Percentiles rank a stretch among this genome's conserved stretches.
phyloP scores from a whole-genome alignment of 371 early-diverging fungal genomes.

The Phascolomyces articulosus region DNA sequence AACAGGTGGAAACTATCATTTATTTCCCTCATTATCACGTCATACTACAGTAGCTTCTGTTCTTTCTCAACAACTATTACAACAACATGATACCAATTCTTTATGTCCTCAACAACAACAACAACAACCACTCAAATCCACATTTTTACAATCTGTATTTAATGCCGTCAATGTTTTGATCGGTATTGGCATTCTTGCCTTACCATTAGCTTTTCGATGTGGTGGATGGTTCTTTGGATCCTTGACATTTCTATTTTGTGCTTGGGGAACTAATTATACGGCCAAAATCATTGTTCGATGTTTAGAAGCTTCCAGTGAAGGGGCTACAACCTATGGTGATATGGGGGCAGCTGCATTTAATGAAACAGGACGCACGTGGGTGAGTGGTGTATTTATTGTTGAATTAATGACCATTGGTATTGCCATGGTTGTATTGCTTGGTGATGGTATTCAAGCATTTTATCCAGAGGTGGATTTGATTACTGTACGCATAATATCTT shows the following conservation, averaged over 20 bases:
- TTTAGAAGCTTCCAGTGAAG: slow-evolving; percentile 21
- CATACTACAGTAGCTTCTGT: slow-evolving; percentile 16
- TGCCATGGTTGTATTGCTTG: slow-evolving; percentile 35
- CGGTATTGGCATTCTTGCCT: slow-evolving; percentile 58
- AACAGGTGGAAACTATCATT: not conserved
- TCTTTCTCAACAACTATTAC: slow-evolving; percentile 12
- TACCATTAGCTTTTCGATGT: slow-evolving; percentile 34
- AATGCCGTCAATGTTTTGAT: slow-evolving; percentile 65
- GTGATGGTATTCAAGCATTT: slow-evolving; percentile 34
- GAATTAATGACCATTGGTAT: slow-evolving; percentile 63
- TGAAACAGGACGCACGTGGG: slow-evolving; percentile 40
- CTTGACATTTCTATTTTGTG: slow-evolving; percentile 53
- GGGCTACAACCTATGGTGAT: slow-evolving; percentile 57
- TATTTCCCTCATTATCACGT: slow-evolving; percentile 14
- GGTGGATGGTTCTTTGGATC: slow-evolving; percentile 61
- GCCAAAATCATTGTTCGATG: slow-evolving; percentile 56
- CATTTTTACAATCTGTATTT: slow-evolving; percentile 46
- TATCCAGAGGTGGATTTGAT: slow-evolving; percentile 22
- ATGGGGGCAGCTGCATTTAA: slow-evolving; percentile 73
- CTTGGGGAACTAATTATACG: slow-evolving; percentile 53
- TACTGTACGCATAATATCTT: slow-evolving; percentile 26
- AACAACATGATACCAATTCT: not conserved
- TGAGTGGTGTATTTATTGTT: slow-evolving; percentile 53
- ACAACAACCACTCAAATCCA: slow-evolving; percentile 9
- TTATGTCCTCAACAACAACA: slow-evolving; percentile 10